A percentile compares a stretch with the other conserved stretches of the same genome.
Conservation (phyloP, 2,329 filamentous ascomycete genomes). For the Fusarium palustre region DNA sequence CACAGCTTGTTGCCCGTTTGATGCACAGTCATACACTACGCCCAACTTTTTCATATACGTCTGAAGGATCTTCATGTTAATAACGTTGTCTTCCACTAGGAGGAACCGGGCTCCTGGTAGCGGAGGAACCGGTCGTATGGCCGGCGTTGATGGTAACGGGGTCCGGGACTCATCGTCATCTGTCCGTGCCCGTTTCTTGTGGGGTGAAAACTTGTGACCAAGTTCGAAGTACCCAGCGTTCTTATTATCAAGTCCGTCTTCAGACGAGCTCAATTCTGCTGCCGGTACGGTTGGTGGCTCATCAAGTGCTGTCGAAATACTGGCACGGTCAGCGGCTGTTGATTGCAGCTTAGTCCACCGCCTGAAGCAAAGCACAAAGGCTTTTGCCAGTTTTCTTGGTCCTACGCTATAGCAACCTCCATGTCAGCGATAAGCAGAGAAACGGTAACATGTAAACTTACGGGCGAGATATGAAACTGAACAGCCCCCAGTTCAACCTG, state of each 20-base stretch:
- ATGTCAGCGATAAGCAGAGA: not conserved
- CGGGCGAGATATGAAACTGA: constrained; percentile 55
- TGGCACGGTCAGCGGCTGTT: constrained; percentile 17
- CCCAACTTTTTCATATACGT: constrained; percentile 53
- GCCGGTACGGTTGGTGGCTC: not conserved
- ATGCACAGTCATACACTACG: constrained; percentile 45
- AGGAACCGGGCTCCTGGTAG: constrained; percentile 42
- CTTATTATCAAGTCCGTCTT: not conserved
- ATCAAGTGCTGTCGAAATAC: constrained; percentile 27
- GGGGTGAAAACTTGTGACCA: not conserved
- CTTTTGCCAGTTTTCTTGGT: constrained; percentile 54
- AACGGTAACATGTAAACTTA: constrained; percentile 36
- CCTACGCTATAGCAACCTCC: constrained; percentile 47
- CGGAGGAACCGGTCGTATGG: not conserved
- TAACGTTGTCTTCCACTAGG: constrained; percentile 57
- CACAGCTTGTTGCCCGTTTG: constrained; percentile 52
- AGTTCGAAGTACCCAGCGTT: constrained; percentile 10
- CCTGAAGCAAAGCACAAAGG: constrained; percentile 46
- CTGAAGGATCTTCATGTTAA: constrained; percentile 53
- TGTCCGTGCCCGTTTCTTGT: constrained; percentile 15
- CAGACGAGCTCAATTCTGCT: not conserved
- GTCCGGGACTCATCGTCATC: constrained; percentile 9
- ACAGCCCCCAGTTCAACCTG: constrained; percentile 40
- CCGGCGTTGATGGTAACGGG: constrained; percentile 2
- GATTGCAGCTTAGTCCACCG: constrained; percentile 44